Percentiles rank a stretch among this genome's conserved stretches.
These are phyloP conservation scores for Gigaspora rosea DNA, from an alignment of 192 early-diverging fungal genomes.

Conservation along the genomic window DNA sequence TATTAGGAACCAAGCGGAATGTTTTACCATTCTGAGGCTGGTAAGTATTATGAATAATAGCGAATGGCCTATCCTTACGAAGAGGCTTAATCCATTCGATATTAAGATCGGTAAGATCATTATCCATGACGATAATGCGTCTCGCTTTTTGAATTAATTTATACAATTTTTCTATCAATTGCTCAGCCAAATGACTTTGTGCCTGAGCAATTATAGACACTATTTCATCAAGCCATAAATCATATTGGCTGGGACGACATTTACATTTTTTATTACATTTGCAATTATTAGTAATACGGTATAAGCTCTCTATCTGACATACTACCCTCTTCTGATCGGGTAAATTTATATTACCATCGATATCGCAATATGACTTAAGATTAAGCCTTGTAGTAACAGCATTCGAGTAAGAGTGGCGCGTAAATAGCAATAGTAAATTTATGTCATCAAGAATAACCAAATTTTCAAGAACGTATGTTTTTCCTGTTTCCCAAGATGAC, in stretches of 20 bases:
- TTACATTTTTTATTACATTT: slow-evolving; percentile 28
- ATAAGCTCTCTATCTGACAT: slow-evolving; percentile 1
- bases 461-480: too few species aligned
- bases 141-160: slow-evolving; percentile 12
- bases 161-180: slow-evolving; percentile 20
- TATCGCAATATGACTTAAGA: slow-evolving; percentile 25
- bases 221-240: neutral
- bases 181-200: neutral
- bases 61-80: too few species aligned
- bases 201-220: slow-evolving; percentile 11
- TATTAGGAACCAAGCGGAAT: neutral
- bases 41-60: too few species aligned
- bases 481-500: too few species aligned
- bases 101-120: too few species aligned
- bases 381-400: slow-evolving; percentile 25
- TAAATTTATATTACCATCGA: slow-evolving; percentile 29
- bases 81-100: too few species aligned
- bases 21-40: too few species aligned
- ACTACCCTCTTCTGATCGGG: slow-evolving; percentile 22
- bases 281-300: slow-evolving; percentile 1
- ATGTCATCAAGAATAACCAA: neutral
- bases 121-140: slow-evolving; percentile 21
- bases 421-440: neutral
- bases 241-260: slow-evolving; percentile 3
- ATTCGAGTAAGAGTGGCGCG: neutral